Base-by-base conservation (phyloP, 2,329 filamentous ascomycete species). In the Pseudodiploospora longispora region DNA sequence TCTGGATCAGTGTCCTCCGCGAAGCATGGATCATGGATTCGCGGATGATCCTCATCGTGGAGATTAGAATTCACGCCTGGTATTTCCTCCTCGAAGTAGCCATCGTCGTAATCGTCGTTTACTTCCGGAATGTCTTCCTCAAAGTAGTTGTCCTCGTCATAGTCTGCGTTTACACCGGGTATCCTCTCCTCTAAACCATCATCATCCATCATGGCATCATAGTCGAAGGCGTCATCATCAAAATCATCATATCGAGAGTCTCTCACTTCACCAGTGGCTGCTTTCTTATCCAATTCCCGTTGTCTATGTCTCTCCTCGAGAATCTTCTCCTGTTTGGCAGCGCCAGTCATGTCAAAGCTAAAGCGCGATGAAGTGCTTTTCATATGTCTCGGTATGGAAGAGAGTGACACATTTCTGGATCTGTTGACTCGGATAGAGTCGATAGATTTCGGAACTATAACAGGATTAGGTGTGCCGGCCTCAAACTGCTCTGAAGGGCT, bases 341-440 rank as follows among this genome's bases (percentile, higher is more conserved):
- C 78, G 5, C 82, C 83, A 10, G 82, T 76, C 71, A 89, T 86
- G 55, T 90, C 85, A 55, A 91, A 91, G 55, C 85, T 90, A 58
- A 91, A 90, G 10, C 86, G 72, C 0, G 84, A 88, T 0, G 85
- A 86, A 8, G 82, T 86, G 59, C 85, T 89, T 62, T 82, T 83
- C 79, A 83, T 83, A 49, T 83, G 79, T 47, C 67, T 75, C 3
- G 79, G 80, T 31, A 82, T 48, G 1, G 74, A 70, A 6, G 72
- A 75, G 2, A 67, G 57, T n/a, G 75, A 81, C 3, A 70, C 57
- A 43, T 77, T 74, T 33, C 74, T 70, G 1, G 78, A 77, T 63
- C 68, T 64, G 2, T 59, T 63, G 3, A 61, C 63, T 2, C 52
- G 53, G 10, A 47, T 47, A 5, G 62, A 64, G 12, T 51, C 50